Evolutionary conservation across 148 eudicot genomes (phyloP), one percentile per base, ranked within the genome.

Genomic region (Beta vulgaris): DNA sequence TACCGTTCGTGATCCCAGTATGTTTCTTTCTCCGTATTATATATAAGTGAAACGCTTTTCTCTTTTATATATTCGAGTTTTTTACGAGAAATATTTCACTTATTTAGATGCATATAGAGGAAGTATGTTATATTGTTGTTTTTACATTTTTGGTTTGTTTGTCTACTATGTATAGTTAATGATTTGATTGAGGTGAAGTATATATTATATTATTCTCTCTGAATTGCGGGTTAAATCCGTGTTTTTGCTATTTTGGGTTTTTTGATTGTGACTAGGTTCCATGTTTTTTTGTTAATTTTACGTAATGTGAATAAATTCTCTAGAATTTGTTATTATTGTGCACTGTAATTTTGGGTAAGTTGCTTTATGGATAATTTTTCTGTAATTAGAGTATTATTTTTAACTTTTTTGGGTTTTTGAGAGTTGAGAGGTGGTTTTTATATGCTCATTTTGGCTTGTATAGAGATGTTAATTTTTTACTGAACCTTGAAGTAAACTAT

Each of bases 1-100:
- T 59, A 75, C 87, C 16, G 82, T 84, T 21, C 84, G 87, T 32
- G 71, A 78, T 57, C 75, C 51, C 44, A 63, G 82, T 81, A 2
- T 12, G 57, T 80, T 18, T 51, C 51, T 28, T 49, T 49, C 64
- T 64, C 73, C 58, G n/a, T n/a, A n/a, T n/a, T n/a, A n/a, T n/a
- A n/a, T n/a, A n/a, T n/a, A n/a, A n/a, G n/a, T n/a, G n/a, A n/a
- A n/a, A n/a, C n/a, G n/a, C n/a, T n/a, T n/a, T 16, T 28, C 42
- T 11, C 19, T 37, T 19, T 23, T 7, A 42, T 48, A 10, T 7
- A 0, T 69, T 0, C 11, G n/a, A n/a, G n/a, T 18, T 51, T 21
- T 19, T 4, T 7, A 3, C 16, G 3, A 10, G 19, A 46, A 44
- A n/a, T n/a, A n/a, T 44, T 46, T 46, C 51, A 3, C 16, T 11